Base-by-base conservation (phyloP, 805 yeast genomes). In the Lachancea waltii region DNA sequence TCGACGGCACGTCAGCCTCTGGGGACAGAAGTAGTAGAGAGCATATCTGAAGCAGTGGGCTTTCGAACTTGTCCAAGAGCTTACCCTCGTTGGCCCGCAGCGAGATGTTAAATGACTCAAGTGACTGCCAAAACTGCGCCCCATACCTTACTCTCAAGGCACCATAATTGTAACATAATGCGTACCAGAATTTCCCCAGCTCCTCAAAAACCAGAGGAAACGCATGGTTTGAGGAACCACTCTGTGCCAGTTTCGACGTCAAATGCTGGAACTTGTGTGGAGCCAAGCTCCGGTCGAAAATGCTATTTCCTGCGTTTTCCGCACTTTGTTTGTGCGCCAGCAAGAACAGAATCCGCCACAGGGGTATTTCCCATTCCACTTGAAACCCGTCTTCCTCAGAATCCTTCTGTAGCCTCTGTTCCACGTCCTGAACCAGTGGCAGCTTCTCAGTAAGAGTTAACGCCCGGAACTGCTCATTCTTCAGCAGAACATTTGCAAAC, bases 111-210 rank as follows among this genome's bases (percentile, higher is more conserved):
- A 42, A 27, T 17, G 31, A 28, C 9, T 32, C 26, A 9, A 42
- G 32, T 10, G 36, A 14, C 14, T 15, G 8, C 45, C 45, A 38
- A 18, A 38, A 42, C 11, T 13, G 14, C n/a, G 11, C 32, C 16
- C 35, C 13, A 23, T 31, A 24, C 16, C 27, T 19, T 19, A 18
- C 19, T 2, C 18, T 16, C 7, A 19, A 19, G 16, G 35, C 18
- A 15, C 42, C 42, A 30, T 42, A 42, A 30, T 42, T 38, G 38
- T 36, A 42, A 25, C 45, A 35, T 16, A 42, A 19, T 7, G 45
- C 45, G 33, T 42, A 42, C 45, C 45, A 42, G 38, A 17, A 42
- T 27, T 42, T 42, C 16, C 45, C 45, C 16, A 42, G 30, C 35
- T 42, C 45, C 7, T 27, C 33, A 3, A 42, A 33, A 13, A 33